Evolutionary conservation across 352 stramenopile species (phyloP).

Genomic region (Globisporangium paroecandrum): DNA sequence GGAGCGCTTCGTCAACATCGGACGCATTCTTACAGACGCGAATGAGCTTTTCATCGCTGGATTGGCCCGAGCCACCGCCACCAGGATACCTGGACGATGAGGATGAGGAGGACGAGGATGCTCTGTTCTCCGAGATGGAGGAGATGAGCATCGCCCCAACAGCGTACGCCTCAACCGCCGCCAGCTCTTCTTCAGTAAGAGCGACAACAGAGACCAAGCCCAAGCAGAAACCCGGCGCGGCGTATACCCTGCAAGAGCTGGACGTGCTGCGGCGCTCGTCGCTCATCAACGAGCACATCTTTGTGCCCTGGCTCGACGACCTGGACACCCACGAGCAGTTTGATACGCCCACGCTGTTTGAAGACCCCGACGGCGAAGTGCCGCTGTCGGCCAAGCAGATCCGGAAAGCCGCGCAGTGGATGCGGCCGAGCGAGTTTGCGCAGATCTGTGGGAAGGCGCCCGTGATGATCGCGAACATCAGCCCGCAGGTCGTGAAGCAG

Average conservation of each 20-base stretch:
- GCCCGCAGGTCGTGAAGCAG: constrained; percentile 76
- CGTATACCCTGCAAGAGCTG: constrained; percentile 63
- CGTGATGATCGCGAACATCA: constrained; percentile 73
- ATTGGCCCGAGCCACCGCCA: constrained; percentile 38
- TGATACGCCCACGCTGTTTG: constrained; percentile 42
- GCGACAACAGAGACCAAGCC: constrained; percentile 6
- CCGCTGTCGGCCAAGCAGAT: constrained; percentile 67
- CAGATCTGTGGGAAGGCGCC: constrained; percentile 40
- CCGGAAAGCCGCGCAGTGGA: constrained; percentile 57
- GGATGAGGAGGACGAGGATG: neutral
- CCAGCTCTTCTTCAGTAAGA: constrained; percentile 1
- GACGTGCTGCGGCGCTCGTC: constrained; percentile 80
- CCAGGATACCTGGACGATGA: neutral
- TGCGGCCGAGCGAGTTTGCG: constrained; percentile 62
- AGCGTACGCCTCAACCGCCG: neutral
- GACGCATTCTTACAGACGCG: constrained; percentile 14
- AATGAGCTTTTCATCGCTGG: constrained; percentile 23
- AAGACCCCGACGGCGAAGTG: constrained; percentile 67
- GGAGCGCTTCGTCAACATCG: neutral
- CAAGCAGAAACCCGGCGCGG: constrained; percentile 15
- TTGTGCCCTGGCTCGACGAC: constrained; percentile 78
- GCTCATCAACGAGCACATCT: constrained; percentile 80
- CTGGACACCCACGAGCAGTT: constrained; percentile 62
- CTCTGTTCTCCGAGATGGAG: constrained; percentile 5
- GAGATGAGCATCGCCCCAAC: constrained; percentile 9